Base-by-base conservation (phyloP, 2,329 filamentous ascomycete genomes). In the Chaetomium strumarium region DNA sequence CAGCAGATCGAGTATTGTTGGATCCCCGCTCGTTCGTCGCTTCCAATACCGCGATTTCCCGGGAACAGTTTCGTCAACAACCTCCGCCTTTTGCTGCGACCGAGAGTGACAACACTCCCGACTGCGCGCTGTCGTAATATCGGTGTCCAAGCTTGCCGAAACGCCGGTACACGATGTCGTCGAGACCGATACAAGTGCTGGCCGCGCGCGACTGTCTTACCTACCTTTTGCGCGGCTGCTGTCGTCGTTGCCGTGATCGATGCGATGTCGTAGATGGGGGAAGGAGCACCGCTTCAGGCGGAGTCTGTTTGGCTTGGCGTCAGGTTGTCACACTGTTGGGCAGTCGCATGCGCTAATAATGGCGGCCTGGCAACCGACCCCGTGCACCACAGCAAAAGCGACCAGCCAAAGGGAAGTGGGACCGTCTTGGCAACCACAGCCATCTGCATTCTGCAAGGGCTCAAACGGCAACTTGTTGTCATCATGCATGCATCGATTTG, bases 281-380 rank as follows among this genome's bases (percentile, higher is more conserved):
- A 50, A 52, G 49, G 49, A 55, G 48, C 45, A 46, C 55, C 39
- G 40, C 47, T 51, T 49, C 47, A 39, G 52, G 53, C 49, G 52
- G 56, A 58, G 57, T 55, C 50, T 62, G 60, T 62, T 61, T 57
- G 56, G 52, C 60, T 62, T 62, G 60, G 60, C 60, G 48, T 45
- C 51, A n/a, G 41, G 49, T 55, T 49, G 49, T 55, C 46, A 41
- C 49, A 51, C 58, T 53, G 57, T 55, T 47, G 48, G 47, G 38
- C 16, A n/a, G 51, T 56, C 51, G 56, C 55, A 60, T 60, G 57
- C 60, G 53, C 60, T 57, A 60, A 53, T 56, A 60, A 55, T 55
- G 59, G 55, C 57, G 51, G 55, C 61, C 52, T 54, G 56, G 61
- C 61, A 63, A 63, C 61, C n/a, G n/a, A n/a, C n/a, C n/a, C n/a